Conservation (phyloP, 176 grass and related monocot genomes). For the Triticum turgidum region DNA sequence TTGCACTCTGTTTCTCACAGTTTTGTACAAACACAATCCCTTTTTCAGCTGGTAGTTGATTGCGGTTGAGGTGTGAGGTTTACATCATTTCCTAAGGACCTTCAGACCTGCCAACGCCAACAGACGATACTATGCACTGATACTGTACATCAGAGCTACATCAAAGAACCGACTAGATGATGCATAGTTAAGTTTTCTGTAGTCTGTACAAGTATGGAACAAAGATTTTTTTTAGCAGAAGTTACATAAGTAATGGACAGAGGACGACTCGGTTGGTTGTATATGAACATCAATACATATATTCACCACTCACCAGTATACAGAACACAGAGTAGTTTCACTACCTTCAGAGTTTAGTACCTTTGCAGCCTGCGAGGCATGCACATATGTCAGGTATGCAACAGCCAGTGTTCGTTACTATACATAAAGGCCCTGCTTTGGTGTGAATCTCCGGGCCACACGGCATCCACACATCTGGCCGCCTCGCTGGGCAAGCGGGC, state of each 20-base stretch:
- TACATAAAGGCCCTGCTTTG: conserved; percentile 11
- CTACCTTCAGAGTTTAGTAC: background rate
- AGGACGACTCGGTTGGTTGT: background rate
- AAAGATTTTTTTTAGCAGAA: background rate
- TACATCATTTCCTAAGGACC: background rate
- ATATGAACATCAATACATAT: background rate
- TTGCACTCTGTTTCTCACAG: background rate
- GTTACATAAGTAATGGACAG: background rate
- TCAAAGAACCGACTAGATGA: background rate
- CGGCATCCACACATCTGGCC: conserved; percentile 25
- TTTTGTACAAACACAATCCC: conserved; percentile 1
- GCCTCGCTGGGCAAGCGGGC: conserved; percentile 13
- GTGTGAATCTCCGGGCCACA: conserved; percentile 45
- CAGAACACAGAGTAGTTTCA: background rate
- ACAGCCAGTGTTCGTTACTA: background rate
- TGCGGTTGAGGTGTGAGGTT: background rate
- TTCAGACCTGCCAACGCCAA: background rate
- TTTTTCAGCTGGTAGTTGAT: background rate
- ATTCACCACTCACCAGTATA: background rate
- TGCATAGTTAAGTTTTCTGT: conserved; percentile 13
- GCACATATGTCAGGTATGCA: background rate
- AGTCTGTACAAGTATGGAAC: conserved; percentile 6
- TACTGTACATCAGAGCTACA: background rate
- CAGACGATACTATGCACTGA: background rate
- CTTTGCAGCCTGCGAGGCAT: background rate